A percentile compares a stretch with the other conserved stretches of the same genome.
Evolutionary conservation across 768 basidiomycete species (phyloP).

Genomic region (Lactifluus volemus): DNA sequence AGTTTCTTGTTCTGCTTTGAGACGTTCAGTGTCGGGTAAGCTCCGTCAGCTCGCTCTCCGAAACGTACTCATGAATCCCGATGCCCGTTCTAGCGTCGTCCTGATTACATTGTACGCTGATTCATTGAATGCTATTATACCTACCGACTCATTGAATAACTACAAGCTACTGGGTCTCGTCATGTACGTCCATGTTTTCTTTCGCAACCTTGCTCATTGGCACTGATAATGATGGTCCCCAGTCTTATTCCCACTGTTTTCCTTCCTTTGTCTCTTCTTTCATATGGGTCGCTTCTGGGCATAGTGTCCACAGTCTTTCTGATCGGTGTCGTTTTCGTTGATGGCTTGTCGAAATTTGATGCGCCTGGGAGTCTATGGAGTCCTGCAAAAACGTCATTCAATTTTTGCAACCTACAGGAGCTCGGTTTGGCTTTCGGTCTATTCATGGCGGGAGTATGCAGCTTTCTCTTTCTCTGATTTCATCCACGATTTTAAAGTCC

Average conservation of each 20-base stretch:
- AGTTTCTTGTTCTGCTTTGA: slow-evolving; percentile 78
- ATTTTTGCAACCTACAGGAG: slow-evolving; percentile 42
- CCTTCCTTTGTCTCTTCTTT: slow-evolving; percentile 77
- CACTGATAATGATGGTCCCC: background rate
- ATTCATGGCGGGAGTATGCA: slow-evolving; percentile 80
- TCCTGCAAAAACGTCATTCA: slow-evolving; percentile 59
- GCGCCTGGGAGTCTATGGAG: slow-evolving; percentile 76
- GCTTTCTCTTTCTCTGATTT: background rate
- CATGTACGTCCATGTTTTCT: slow-evolving; percentile 39
- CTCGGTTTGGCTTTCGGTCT: slow-evolving; percentile 80
- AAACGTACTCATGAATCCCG: background rate
- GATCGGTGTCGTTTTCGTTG: slow-evolving; percentile 67
- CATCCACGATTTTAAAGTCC: background rate
- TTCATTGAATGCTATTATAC: slow-evolving; percentile 66
- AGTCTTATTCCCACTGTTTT: slow-evolving; percentile 82
- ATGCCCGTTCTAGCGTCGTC: slow-evolving; percentile 48
- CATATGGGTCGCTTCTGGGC: slow-evolving; percentile 81
- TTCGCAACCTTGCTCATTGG: background rate
- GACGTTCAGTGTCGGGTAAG: slow-evolving; percentile 71
- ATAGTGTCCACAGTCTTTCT: slow-evolving; percentile 72
- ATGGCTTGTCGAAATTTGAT: slow-evolving; percentile 66
- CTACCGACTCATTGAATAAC: slow-evolving; percentile 51
- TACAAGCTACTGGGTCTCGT: slow-evolving; percentile 72
- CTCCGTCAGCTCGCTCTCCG: background rate
- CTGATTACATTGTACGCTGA: slow-evolving; percentile 89